Percentiles rank a stretch among this genome's conserved stretches.
Evolutionary conservation across 129 eudicot species (phyloP).

Genomic region (Flaveria ramosissima): DNA sequence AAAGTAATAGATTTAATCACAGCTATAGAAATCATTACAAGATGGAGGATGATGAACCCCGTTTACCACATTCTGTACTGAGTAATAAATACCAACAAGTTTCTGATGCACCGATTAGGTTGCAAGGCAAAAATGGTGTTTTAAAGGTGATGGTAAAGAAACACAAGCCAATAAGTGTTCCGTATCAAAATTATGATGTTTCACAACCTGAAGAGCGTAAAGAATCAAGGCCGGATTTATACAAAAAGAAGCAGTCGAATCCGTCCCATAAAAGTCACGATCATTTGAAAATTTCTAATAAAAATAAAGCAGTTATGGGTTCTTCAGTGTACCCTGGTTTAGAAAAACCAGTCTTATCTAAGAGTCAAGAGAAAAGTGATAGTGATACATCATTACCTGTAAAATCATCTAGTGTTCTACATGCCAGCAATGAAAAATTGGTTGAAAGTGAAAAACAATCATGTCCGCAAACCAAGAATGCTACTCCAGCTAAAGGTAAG

Average conservation of each 20-base stretch:
- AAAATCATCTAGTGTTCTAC: conserved; percentile 35
- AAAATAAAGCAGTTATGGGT: conserved; percentile 36
- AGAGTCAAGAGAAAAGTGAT: conserved; percentile 44
- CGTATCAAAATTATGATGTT: conserved; percentile 27
- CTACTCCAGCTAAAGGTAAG: conserved; percentile 48
- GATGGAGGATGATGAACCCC: conserved; percentile 51
- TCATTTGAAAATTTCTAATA: conserved; percentile 32
- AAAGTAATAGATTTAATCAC: conserved; percentile 30
- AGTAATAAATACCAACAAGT: conserved; percentile 47
- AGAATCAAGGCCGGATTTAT: conserved; percentile 51
- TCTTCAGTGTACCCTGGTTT: conserved; percentile 41
- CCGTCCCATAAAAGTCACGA: conserved; percentile 20
- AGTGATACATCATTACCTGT: conserved; percentile 51
- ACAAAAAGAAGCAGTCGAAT: conserved; percentile 43
- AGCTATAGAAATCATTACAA: conserved; percentile 36
- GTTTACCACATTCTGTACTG: conserved; percentile 46
- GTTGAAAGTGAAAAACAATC: conserved; percentile 45
- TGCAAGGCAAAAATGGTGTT: conserved; percentile 99
- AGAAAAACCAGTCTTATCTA: conserved; percentile 35
- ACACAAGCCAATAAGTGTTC: conserved; percentile 46
- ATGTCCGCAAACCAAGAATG: conserved; percentile 42
- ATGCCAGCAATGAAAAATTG: conserved; percentile 41
- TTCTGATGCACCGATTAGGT: conserved; percentile 65
- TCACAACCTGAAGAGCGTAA: conserved; percentile 40
- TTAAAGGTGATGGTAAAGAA: conserved; percentile 94